Percentiles rank a stretch among this genome's conserved stretches.
Conservation (phyloP, 2,329 filamentous ascomycete species). For the Verticillium nubilum region DNA sequence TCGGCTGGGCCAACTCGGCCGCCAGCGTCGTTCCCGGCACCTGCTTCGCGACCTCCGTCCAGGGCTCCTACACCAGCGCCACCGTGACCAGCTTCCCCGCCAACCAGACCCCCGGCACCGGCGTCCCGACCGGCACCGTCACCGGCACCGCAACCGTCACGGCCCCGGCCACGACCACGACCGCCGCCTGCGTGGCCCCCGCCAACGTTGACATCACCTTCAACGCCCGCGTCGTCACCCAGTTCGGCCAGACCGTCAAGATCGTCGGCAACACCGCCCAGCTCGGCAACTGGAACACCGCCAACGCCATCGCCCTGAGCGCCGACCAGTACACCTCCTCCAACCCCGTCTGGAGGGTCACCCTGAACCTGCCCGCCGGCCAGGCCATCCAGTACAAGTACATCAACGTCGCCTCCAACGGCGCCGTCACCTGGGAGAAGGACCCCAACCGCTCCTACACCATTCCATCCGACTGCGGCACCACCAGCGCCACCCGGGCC, state of each 20-base stretch:
- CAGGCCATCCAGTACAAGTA: slow-evolving; percentile 62
- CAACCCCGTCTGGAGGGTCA: slow-evolving; percentile 57
- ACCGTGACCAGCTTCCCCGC: slow-evolving; percentile 43
- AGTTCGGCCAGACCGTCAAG: slow-evolving; percentile 59
- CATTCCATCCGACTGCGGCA: slow-evolving; percentile 22
- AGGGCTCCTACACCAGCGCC: slow-evolving; percentile 45
- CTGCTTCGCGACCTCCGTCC: slow-evolving; percentile 41
- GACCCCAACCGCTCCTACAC: slow-evolving; percentile 46
- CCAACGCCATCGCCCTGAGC: slow-evolving; percentile 48
- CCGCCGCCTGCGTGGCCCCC: slow-evolving; percentile 29
- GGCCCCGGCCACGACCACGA: slow-evolving; percentile 14
- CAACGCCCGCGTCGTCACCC: slow-evolving; percentile 50
- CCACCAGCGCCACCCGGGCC: slow-evolving; percentile 18
- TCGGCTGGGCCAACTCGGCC: slow-evolving; percentile 46
- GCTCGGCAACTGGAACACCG: slow-evolving; percentile 59
- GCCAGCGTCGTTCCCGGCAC: slow-evolving; percentile 41
- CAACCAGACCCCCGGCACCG: slow-evolving; percentile 37
- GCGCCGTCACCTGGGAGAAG: slow-evolving; percentile 57
- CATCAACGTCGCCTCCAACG: slow-evolving; percentile 51
- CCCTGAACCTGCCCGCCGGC: slow-evolving; percentile 50
- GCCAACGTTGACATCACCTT: slow-evolving; percentile 57
- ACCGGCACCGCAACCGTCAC: slow-evolving; percentile 9
- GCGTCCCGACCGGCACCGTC: slow-evolving; percentile 13
- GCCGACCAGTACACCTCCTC: slow-evolving; percentile 51
- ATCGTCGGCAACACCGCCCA: slow-evolving; percentile 53